These are phyloP conservation scores for Collybia sordida DNA, from an alignment of 768 basidiomycete genomes.

Conservation along the genomic window DNA sequence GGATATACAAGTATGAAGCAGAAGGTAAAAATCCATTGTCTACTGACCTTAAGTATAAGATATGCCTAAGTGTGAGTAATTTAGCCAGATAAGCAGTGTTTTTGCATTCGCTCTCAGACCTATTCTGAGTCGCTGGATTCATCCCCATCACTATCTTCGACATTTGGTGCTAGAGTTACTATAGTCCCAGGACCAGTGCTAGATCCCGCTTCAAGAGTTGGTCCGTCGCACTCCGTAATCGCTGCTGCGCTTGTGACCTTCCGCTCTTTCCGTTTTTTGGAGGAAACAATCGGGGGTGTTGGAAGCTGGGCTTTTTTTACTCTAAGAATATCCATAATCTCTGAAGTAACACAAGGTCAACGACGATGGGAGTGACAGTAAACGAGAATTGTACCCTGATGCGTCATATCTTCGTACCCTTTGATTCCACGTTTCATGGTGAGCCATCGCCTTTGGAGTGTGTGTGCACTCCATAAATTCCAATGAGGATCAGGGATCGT, in stretches of 20 bases:
- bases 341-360: conserved; percentile 29
- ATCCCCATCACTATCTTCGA: conserved; percentile 8
- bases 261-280: conserved; percentile 41
- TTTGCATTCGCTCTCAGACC: no score
- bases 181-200: conserved; percentile 30
- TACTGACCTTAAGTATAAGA: no score
- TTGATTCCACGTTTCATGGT: conserved; percentile 78
- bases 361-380: no score
- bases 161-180: conserved; percentile 1
- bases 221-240: conserved; percentile 34
- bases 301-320: conserved; percentile 70
- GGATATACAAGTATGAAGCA: no score
- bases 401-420: conserved; percentile 78
- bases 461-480: conserved; percentile 85
- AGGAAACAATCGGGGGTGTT: conserved; percentile 16
- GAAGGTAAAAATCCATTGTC: no score
- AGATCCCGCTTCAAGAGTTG: conserved; percentile 24
- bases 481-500: conserved; percentile 68
- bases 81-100: no score
- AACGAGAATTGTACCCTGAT: conserved; percentile 51
- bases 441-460: conserved; percentile 76
- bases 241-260: conserved; percentile 53
- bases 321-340: conserved; percentile 80
- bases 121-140: conserved; percentile 15
- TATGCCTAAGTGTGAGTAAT: no score